Evolutionary conservation across 169 alveolate species (phyloP).

Genomic region (Plasmodium malariae): DNA sequence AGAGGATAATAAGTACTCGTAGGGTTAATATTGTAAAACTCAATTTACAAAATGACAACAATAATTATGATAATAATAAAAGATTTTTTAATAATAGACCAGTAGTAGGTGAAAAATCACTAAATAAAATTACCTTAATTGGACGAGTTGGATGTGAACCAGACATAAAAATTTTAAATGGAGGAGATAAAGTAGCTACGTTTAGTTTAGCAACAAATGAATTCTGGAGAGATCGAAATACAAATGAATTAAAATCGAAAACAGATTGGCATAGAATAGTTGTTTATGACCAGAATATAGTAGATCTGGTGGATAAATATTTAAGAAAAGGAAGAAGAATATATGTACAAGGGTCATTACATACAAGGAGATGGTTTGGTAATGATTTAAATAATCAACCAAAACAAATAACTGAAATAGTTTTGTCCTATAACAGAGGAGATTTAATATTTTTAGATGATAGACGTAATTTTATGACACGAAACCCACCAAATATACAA

Average conservation of each 20-base stretch:
- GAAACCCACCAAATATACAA: conserved; percentile 12
- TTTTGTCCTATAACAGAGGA: conserved; percentile 52
- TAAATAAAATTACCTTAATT: conserved; percentile 63
- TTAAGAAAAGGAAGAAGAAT: conserved; percentile 78
- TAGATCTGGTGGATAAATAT: conserved; percentile 77
- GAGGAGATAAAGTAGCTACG: conserved; percentile 80
- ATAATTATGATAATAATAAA: conserved; percentile 26
- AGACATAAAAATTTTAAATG: conserved; percentile 74
- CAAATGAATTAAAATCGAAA: conserved; percentile 45
- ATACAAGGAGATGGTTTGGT: conserved; percentile 76
- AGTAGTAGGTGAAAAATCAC: conserved; percentile 42
- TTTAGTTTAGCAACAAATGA: conserved; percentile 78
- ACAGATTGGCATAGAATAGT: conserved; percentile 80
- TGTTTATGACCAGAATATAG: conserved; percentile 74
- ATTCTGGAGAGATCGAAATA: conserved; percentile 79
- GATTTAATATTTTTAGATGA: conserved; percentile 74
- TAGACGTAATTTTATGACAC: conserved; percentile 33
- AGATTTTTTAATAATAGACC: conserved; percentile 32
- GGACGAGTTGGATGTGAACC: conserved; percentile 80
- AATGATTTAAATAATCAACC: conserved; percentile 68
- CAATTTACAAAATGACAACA: conserved; percentile 36
- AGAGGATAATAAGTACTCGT: conserved; percentile 2
- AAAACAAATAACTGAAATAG: conserved; percentile 69
- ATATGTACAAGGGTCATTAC: conserved; percentile 76
- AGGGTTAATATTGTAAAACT: conserved; percentile 12